Evolutionary conservation across 805 yeast genomes (phyloP), one percentile per base, ranked within the genome.

Genomic region (Wickerhamomyces pijperi): DNA sequence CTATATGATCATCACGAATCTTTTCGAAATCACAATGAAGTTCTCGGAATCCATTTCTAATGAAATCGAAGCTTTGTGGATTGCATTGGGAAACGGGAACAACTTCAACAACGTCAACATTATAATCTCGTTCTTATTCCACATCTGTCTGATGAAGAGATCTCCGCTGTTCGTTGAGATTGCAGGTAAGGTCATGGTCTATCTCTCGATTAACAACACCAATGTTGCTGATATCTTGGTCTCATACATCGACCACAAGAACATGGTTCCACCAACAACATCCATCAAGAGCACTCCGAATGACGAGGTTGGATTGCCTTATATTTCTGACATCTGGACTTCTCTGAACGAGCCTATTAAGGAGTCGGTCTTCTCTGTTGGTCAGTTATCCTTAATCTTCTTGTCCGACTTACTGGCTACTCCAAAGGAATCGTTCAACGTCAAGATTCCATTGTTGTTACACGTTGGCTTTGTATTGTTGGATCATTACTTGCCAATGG

Each of bases 61-160:
- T 49, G 97, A 87, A 49, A 85, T 92, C 11, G 97, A 88, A 56
- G 94, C 94, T 0, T 59, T 92, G 18, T 92, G 99, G 99, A 86
- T 84, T 5, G 90, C 97, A 0, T 64, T 92, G n/a, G 95, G 94
- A 1, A 75, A 72, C 37, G 84, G 82, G 5, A 70, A 72, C n/a
- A 70, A 74, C 21, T 69, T 73, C 23, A 68, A 64, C n/a, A 87
- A 90, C 50, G 78, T 80, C 17, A 76, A 76, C 35, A 77, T 74
- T 2, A 82, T 86, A 17, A 60, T 85, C 51, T 82, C 78, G 35
- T 92, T 77, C 52, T 64, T 86, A 34, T 65, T 84, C 35, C 68
- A 68, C 18, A 74, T 78, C 28, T 78, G 94, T 31, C 61, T 88
- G 39, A 76, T 76, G 32, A 67, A 81, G 37, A 73, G 84, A 42